Evolutionary conservation across 2,329 filamentous ascomycete genomes (phyloP).

Genomic region (Pseudocercospora fijiensis): DNA sequence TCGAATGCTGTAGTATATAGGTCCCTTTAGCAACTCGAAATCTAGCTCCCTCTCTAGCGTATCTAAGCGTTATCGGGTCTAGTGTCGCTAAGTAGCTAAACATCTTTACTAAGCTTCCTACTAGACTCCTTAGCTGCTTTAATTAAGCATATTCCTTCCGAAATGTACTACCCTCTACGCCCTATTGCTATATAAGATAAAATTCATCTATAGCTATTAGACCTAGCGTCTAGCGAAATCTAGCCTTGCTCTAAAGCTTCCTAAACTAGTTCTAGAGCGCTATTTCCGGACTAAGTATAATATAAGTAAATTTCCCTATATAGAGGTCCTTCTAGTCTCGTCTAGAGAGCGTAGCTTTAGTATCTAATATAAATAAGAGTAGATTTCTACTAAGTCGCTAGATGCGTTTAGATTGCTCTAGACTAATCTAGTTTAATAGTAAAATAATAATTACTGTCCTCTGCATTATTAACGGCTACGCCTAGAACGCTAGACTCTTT

Average conservation of each 20-base stretch:
- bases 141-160: background rate
- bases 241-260: background rate
- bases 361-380: background rate
- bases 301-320: background rate
- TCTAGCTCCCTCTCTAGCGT: background rate
- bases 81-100: background rate
- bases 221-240: background rate
- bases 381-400: background rate
- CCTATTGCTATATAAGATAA: background rate
- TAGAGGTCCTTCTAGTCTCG: background rate
- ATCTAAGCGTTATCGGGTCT: background rate
- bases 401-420: background rate
- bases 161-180: background rate
- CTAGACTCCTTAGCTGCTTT: background rate
- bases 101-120: background rate
- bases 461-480: background rate
- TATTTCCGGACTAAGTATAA: background rate
- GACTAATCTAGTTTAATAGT: background rate
- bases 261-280: background rate
- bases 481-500: background rate
- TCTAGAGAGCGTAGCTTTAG: background rate
- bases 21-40: background rate
- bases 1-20: background rate
- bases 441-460: background rate
- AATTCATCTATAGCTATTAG: background rate